These are phyloP conservation scores for Salicornia ramosissima DNA, from an alignment of 148 eudicot species.

Conservation along the genomic window DNA sequence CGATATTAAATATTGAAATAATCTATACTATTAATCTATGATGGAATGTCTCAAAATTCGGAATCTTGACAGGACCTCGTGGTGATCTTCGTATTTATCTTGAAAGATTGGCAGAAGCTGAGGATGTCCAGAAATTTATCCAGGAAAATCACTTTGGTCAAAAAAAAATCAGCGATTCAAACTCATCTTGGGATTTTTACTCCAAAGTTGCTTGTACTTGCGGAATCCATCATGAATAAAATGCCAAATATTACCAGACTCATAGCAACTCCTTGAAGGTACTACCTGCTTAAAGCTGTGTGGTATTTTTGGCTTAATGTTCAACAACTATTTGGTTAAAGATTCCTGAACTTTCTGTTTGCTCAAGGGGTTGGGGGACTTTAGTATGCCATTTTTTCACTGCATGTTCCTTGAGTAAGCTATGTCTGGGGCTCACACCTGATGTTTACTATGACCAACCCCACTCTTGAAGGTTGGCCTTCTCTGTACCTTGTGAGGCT, in stretches of 20 bases:
- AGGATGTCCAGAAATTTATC: conserved; percentile 56
- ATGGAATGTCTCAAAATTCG: not conserved
- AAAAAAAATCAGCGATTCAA: conserved; percentile 43
- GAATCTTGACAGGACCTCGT: conserved; percentile 41
- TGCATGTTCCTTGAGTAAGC: conserved; percentile 1
- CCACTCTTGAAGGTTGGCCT: conserved; percentile 7
- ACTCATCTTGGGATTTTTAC: conserved; percentile 50
- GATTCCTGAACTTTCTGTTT: not conserved
- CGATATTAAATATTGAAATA: not conserved
- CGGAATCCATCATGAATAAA: conserved; percentile 11
- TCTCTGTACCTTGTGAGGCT: conserved; percentile 22
- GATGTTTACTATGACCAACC: not conserved
- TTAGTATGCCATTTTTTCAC: conserved; percentile 5
- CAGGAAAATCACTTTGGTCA: conserved; percentile 70
- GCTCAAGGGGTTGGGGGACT: conserved; percentile 1
- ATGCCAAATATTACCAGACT: not conserved
- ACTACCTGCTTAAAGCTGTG: conserved; percentile 8
- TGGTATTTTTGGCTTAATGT: conserved; percentile 1
- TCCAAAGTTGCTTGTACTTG: conserved; percentile 32
- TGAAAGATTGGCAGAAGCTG: conserved; percentile 46
- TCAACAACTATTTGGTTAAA: conserved; percentile 9
- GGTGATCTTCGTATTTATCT: conserved; percentile 68
- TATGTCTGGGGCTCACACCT: not conserved
- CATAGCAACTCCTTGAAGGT: conserved; percentile 5
- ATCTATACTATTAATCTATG: not conserved